These are phyloP conservation scores for Leccinum imitatum DNA, from an alignment of 768 basidiomycete genomes.

Conservation along the genomic window DNA sequence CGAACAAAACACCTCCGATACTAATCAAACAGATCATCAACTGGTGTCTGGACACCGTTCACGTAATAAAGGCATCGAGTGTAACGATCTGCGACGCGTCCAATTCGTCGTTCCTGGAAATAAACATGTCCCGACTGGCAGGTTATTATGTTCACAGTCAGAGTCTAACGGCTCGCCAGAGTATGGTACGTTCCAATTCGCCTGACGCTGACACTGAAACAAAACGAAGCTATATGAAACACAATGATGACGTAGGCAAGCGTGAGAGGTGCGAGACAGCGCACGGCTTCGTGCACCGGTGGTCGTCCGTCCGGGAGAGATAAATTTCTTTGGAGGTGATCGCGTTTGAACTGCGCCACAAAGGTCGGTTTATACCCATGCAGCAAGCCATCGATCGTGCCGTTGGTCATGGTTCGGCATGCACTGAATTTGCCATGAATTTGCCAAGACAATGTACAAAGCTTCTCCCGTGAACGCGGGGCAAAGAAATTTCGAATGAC, in stretches of 20 bases:
- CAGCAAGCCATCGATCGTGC: slow-evolving; percentile 13
- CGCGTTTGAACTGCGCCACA: background rate
- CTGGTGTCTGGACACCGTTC: background rate
- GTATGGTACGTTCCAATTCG: background rate
- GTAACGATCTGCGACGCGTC: background rate
- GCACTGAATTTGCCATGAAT: slow-evolving; percentile 5
- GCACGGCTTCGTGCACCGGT: slow-evolving; percentile 13
- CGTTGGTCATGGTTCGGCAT: background rate
- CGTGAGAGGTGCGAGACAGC: slow-evolving; percentile 17
- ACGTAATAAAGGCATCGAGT: background rate
- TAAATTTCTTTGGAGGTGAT: slow-evolving; percentile 11
- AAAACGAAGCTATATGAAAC: slow-evolving; percentile 3
- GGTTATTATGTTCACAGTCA: background rate
- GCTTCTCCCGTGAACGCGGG: slow-evolving; percentile 3
- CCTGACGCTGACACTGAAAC: background rate
- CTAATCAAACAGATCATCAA: background rate
- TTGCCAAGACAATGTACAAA: slow-evolving; percentile 5
- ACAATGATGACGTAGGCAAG: slow-evolving; percentile 7
- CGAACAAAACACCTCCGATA: background rate
- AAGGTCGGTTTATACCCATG: slow-evolving; percentile 14
- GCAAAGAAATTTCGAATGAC: slow-evolving; percentile 9
- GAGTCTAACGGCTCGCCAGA: background rate
- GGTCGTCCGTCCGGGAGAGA: slow-evolving; percentile 16
- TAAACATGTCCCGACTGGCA: background rate
- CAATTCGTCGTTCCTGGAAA: background rate